Base-by-base conservation (phyloP, 306 rosid species). In the Coriaria nepalensis region DNA sequence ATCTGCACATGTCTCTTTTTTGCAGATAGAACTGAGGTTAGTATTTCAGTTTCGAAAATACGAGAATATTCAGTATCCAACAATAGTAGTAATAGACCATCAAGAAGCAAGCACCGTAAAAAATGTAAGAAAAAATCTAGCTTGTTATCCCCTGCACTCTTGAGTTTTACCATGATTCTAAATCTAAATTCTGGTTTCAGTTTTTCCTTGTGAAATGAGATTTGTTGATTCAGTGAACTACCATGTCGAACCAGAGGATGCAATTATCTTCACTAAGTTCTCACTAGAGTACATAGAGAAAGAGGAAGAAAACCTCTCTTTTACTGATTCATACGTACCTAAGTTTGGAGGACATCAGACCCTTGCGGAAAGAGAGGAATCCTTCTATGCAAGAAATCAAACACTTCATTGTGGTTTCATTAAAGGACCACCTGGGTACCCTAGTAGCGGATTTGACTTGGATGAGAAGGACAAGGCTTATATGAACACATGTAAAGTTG, bases 261-360 rank as follows among this genome's bases (percentile, higher is more conserved):
- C 68, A 68, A 62, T 57, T 60, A 81, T 70, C 71, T 71, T 70
- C 60, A 49, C 93, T 32, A 36, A 44, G 59, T 81, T 84, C 76
- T 77, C 86, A 13, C 66, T 81, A 13, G 65, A 78, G 44, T 88
- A 76, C 55, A 47, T 81, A 66, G 76, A 72, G 41, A 66, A 49
- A 39, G 95, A 83, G 71, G 80, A 20, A 20, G 29, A 67, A 42
- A 51, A 59, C 33, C 48, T 39, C 48, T 67, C 58, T 12, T 9
- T 34, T 32, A 56, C n/a, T 45, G 54, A 61, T 63, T 45, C 61
- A 40, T 63, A 62, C 59, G 67, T 66, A 61, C 83, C 90, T 54
- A 90, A 75, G 64, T 81, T 87, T 72, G 96, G 94, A 61, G 96
- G 96, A 44, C 79, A 80, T 49, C 93, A 75, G 69, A 78, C 81